Base-by-base conservation (phyloP, 371 early-diverging fungal species). In the Mucor saturninus region DNA sequence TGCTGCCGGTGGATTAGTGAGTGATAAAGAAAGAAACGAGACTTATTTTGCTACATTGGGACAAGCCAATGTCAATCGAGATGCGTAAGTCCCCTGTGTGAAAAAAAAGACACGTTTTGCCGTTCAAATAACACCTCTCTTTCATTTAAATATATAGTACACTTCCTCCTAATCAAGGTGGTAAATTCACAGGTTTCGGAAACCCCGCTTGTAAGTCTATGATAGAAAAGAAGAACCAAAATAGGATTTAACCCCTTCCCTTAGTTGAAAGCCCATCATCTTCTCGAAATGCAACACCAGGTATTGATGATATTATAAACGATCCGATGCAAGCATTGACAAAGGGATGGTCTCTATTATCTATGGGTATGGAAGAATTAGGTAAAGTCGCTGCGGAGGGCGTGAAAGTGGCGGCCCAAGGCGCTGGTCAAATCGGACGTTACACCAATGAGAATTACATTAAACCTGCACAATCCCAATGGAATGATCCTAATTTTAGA, bases 111-210 rank as follows among this genome's bases (percentile, higher is more conserved):
- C 21, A 21, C 21, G 21, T 0, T 21, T 21, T 21, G 21, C 21
- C 21, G 21, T 21, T 21, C 21, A 21, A 2, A 21, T 21, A 21
- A 21, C 8, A 21, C 21, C 46, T 1, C 32, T n/a, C 15, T 45
- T 45, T 45, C 21, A 21, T 46, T 46, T 26, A 5, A 45, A 2
- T 14, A 9, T 28, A 10, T 68, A 75, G 86, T 29, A 6, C 87
- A 66, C 68, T 96, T 52, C 95, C 95, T 31, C 96, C 98, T 6
- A 94, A 85, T 62, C 95, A 95, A 75, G 96, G 98, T 37, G 98
- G 98, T 29, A 90, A 89, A 71, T 97, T 91, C 70, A 86, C 83
- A n/a, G 95, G 96, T 0, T 96, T 95, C 65, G 96, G 96, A 48
- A 92, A 86, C 55, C 83, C 85, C 28, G 79, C 80, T 50, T 77